Evolutionary conservation across 1,284 basidiomycete genomes (phyloP), one percentile per base, ranked within the genome.

Genomic region (Cerrena zonata): DNA sequence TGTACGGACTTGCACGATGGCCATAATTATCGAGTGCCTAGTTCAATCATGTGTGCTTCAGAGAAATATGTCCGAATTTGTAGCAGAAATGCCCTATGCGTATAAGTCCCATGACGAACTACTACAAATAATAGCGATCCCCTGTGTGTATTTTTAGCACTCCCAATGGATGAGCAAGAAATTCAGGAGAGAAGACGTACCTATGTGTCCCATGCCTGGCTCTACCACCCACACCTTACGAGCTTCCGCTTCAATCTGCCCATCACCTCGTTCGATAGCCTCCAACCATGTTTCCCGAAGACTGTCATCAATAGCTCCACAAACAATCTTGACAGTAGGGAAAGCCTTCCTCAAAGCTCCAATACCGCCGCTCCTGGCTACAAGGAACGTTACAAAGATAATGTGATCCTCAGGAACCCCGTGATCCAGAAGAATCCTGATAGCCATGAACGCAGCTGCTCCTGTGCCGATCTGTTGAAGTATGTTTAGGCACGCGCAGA

Each of bases 361-460:
- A 19, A 92, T 69, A 13, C 94, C 90, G 21, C 94, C 93, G 27
- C 75, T 76, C 18, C 82, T 78, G 3, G 91, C 86, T 36, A 94
- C 86, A n/a, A 98, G 74, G 71, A 95, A 89, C 0, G 91, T 86
- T 21, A 94, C 80, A 62, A 93, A 92, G 51, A 94, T 82, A 60
- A 94, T 92, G 61, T 86, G 84, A 42, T 86, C 78, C 62, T 93
- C 82, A 56, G 65, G 79, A 5, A 98, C 86, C n/a, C 94, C 94
- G 61, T 99, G 95, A 64, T 99, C 95, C 23, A 98, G 78, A 15
- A 98, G 73, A 3, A 96, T 82, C n/a, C 95, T 86, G 51, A 99
- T 89, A 0, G 93, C 90, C 95, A 98, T 98, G 67, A 94, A 87
- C 0, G 91, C 94, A 3, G 94, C 85, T 0, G 95, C 94, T 2